These are phyloP conservation scores for Jackrogersella multiformis DNA, from an alignment of 495 filamentous ascomycete species.

Conservation along the genomic window DNA sequence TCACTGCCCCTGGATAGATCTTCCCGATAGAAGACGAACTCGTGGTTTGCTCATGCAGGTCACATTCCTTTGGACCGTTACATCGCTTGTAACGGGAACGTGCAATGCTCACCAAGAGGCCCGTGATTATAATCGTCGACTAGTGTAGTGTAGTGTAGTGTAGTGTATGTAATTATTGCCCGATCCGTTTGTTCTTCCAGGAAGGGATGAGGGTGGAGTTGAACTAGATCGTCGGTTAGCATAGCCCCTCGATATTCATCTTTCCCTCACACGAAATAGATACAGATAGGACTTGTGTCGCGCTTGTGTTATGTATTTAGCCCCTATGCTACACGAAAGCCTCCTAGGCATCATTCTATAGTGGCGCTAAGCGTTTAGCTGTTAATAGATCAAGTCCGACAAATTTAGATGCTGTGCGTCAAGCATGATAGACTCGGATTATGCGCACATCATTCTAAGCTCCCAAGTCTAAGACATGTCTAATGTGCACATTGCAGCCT, in stretches of 20 bases:
- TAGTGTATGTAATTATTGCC: background rate
- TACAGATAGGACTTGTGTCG: background rate
- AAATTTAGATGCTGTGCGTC: constrained; percentile 2
- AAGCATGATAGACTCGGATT: background rate
- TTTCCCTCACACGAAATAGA: background rate
- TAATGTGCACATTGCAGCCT: constrained; percentile 11
- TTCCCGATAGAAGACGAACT: background rate
- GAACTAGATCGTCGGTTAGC: background rate
- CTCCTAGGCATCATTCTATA: constrained; percentile 10
- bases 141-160: too few relatives aligned
- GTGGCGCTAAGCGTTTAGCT: background rate
- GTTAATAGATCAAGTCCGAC: constrained; percentile 7
- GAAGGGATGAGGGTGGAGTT: background rate
- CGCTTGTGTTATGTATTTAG: background rate
- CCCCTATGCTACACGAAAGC: background rate
- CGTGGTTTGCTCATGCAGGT: background rate
- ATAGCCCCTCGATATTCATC: background rate
- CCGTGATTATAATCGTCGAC: constrained; percentile 1
- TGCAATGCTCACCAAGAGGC: constrained; percentile 3
- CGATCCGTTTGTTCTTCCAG: background rate
- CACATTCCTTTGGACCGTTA: constrained; percentile 5
- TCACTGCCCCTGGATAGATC: constrained; percentile 1
- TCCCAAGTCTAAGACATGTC: constrained; percentile 13
- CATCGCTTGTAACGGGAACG: constrained; percentile 11
- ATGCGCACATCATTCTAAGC: background rate